A percentile compares a stretch with the other conserved stretches of the same genome.
Conservation (phyloP, 495 filamentous ascomycete genomes). For the Pseudevernia furfuracea region DNA sequence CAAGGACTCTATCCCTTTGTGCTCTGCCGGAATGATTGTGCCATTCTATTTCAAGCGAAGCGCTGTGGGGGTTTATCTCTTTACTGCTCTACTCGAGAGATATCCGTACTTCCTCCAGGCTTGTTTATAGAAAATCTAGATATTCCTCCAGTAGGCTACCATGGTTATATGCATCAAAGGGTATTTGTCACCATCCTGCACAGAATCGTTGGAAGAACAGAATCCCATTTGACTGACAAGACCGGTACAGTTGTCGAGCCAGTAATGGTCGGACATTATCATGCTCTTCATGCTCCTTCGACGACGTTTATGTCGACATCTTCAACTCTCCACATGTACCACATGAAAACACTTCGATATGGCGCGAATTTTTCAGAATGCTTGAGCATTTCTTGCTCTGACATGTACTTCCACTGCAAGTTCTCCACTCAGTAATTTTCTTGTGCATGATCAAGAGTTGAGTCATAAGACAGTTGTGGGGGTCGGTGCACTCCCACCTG, state of each 20-base stretch:
- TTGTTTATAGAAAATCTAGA: no score
- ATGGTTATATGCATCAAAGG: background rate
- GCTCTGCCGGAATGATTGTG: background rate
- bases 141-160: background rate
- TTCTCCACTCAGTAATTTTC: background rate
- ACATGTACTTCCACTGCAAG: constrained; percentile 79
- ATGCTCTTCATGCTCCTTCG: constrained; percentile 27
- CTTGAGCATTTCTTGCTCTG: constrained; percentile 84
- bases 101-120: no score
- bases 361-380: constrained; percentile 72
- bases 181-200: background rate
- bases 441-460: background rate
- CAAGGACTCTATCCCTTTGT: background rate
- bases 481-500: background rate
- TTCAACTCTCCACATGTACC: constrained; percentile 88
- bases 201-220: background rate
- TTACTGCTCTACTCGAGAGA: background rate
- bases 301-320: constrained; percentile 65
- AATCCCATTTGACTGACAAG: background rate
- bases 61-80: background rate
- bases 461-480: background rate
- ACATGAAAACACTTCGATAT: constrained; percentile 74
- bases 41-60: background rate
- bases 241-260: background rate
- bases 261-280: background rate